Percentiles rank a stretch among this genome's conserved stretches.
These are phyloP conservation scores for Agastache rugosa DNA, from an alignment of 257 asterid species.

Conservation along the genomic window DNA sequence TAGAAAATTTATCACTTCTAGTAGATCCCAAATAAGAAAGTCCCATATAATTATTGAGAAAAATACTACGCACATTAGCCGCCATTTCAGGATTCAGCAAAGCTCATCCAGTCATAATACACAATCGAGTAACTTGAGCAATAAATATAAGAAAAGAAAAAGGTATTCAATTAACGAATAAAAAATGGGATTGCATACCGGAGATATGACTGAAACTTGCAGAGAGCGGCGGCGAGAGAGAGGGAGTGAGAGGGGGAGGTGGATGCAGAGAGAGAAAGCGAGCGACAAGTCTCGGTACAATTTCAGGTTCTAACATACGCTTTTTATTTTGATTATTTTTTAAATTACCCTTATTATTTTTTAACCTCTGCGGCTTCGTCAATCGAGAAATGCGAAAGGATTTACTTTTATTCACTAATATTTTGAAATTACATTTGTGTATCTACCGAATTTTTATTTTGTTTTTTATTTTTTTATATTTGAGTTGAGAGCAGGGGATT, in stretches of 20 bases:
- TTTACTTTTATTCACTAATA: too few relatives aligned
- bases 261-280: not conserved
- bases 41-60: not conserved
- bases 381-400: too few relatives aligned
- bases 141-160: not conserved
- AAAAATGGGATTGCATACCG: not conserved
- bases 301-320: not conserved
- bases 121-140: not conserved
- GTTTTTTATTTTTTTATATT: too few relatives aligned
- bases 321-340: not conserved
- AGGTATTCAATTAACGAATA: not conserved
- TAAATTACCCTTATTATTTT: too few relatives aligned
- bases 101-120: not conserved
- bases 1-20: slow-evolving; percentile 6
- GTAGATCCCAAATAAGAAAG: not conserved
- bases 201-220: not conserved
- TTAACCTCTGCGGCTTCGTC: too few relatives aligned
- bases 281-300: not conserved
- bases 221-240: slow-evolving; percentile 33
- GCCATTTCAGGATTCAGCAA: not conserved
- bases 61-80: not conserved
- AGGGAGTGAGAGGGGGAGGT: not conserved
- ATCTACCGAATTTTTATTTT: too few relatives aligned
- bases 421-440: too few relatives aligned
- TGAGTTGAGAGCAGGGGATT: too few relatives aligned